Evolutionary conservation across 2,329 filamentous ascomycete species (phyloP), one percentile per base, ranked within the genome.

Genomic region (Orbilia quercus): DNA sequence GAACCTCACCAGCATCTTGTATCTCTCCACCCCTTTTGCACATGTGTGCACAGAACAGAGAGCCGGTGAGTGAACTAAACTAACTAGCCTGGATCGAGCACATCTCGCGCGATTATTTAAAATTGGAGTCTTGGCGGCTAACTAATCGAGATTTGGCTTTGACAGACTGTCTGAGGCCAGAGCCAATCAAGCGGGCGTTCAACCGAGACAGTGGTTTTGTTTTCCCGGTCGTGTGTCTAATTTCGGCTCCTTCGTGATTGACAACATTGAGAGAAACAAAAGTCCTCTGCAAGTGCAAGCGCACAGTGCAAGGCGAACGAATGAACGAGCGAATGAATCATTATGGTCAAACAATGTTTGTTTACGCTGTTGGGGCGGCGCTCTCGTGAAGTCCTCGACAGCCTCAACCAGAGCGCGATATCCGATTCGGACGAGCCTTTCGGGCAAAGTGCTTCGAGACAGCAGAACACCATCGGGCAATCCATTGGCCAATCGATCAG

Each of bases 181-280:
- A 58, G 54, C 63, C 63, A 67, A 67, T 67, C 63, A 67, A 59
- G 53, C 63, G 18, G 53, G 34, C 31, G 16, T 14, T 44, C 51
- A 67, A 59, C 51, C 63, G 63, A 67, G 45, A 53, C 63, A 59
- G 22, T 67, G 31, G 44, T 38, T 12, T 20, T 36, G 53, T 57
- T 58, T 66, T 66, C 50, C 51, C 62, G 48, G 51, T 53, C 63
- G 63, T 67, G 44, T 67, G 63, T 67, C 55, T 59, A 67, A 67
- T 67, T 67, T 67, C 63, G 63, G 53, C 44, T 67, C 40, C 51
- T 34, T 42, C 40, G 18, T 7, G 7, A 9, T 51, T n/a, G 14
- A 31, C 25, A 12, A n/a, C 47, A 23, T 31, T 40, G 25, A 11
- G 50, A 54, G 20, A 6, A 9, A 6, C 9, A 31, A 5, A 25